phyloP scores from a whole-genome alignment of 192 early-diverging fungal species.

The Allomyces javanicus region DNA sequence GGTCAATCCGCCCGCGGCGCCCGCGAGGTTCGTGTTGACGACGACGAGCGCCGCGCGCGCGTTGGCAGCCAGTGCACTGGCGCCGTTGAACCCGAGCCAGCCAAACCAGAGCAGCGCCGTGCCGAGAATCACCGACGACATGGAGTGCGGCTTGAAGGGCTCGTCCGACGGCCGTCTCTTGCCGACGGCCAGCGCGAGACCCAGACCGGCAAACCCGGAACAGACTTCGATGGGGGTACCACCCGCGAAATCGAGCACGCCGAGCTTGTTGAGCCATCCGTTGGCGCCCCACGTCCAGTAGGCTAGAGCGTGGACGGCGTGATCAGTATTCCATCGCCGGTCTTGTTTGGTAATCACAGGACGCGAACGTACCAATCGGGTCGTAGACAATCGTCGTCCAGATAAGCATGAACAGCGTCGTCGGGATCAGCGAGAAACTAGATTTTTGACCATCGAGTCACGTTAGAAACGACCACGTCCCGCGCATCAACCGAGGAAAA shows the following conservation, averaged over 20 bases:
- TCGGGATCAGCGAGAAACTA: conserved; percentile 52
- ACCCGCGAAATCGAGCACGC: conserved; percentile 83
- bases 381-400: conserved; percentile 90
- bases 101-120: conserved; percentile 73
- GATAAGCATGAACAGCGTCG: conserved; percentile 73
- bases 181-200: conserved; percentile 66
- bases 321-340: too few relatives aligned
- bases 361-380: conserved; percentile 31
- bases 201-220: conserved; percentile 74
- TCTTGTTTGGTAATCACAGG: too few relatives aligned
- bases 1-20: conserved; percentile 44
- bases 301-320: conserved; percentile 13
- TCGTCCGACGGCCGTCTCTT: conserved; percentile 24
- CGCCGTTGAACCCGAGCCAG: conserved; percentile 81
- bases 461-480: background rate
- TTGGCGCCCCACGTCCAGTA: conserved; percentile 83
- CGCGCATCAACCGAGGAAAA: background rate
- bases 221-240: conserved; percentile 88
- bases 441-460: background rate
- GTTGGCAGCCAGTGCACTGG: conserved; percentile 50
- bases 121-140: conserved; percentile 65
- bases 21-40: conserved; percentile 53
- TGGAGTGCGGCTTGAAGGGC: conserved; percentile 31
- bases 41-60: conserved; percentile 54
- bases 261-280: conserved; percentile 70